phyloP scores from a whole-genome alignment of 495 filamentous ascomycete species.

The Aspergillus funiculosus region DNA sequence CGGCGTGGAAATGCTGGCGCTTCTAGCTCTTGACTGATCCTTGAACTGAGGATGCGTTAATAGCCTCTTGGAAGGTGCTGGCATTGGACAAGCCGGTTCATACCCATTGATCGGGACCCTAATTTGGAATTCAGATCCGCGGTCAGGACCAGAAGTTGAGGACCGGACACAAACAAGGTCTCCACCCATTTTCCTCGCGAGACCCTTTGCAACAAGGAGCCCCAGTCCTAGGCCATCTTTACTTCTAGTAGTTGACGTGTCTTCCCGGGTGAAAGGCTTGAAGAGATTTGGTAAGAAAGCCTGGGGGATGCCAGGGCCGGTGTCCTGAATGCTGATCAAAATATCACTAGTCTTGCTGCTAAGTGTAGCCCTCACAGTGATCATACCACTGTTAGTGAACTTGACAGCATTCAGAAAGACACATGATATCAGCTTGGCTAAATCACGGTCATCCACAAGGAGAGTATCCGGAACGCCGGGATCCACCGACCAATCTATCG shows the following conservation, averaged over 20 bases:
- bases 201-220: conserved; percentile 68
- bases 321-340: conserved; percentile 59
- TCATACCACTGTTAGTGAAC: conserved; percentile 67
- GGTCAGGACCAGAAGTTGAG: conserved; percentile 58
- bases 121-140: conserved; percentile 71
- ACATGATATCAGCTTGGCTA: conserved; percentile 70
- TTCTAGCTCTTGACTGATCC: conserved; percentile 23
- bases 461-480: conserved; percentile 59
- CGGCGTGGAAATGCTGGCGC: conserved; percentile 21
- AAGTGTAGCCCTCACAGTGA: conserved; percentile 52
- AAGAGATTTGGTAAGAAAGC: conserved; percentile 67
- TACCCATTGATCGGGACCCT: conserved; percentile 56
- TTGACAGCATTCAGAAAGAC: conserved; percentile 76
- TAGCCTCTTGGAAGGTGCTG: conserved; percentile 31
- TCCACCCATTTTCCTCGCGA: conserved; percentile 69
- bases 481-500: conserved; percentile 64
- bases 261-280: conserved; percentile 68
- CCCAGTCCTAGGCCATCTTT: conserved; percentile 72
- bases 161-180: conserved; percentile 65
- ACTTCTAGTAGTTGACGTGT: conserved; percentile 64
- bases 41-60: conserved; percentile 25
- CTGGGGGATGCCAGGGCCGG: conserved; percentile 65
- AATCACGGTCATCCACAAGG: conserved; percentile 62
- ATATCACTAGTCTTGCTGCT: conserved; percentile 49
- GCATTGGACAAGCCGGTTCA: conserved; percentile 34